phyloP scores from a whole-genome alignment of 1,284 basidiomycete genomes.

The Mycena sp. region DNA sequence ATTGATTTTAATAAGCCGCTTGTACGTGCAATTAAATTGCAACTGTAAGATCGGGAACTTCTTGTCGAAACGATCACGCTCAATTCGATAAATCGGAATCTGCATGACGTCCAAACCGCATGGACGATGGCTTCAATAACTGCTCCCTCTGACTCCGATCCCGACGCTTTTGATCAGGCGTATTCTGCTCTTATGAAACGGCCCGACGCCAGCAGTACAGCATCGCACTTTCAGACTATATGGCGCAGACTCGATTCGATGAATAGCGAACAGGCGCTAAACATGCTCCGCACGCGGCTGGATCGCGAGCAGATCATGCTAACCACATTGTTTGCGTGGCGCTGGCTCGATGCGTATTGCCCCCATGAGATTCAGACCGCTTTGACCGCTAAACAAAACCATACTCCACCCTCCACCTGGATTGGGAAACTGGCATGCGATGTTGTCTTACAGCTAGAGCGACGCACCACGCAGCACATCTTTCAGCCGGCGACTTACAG shows the following conservation, averaged over 20 bases:
- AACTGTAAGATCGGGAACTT: too few relatives aligned
- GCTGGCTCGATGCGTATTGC: constrained; percentile 18
- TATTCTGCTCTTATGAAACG: neutral
- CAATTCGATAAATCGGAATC: neutral
- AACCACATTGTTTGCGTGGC: constrained; percentile 19
- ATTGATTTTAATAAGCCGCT: too few relatives aligned
- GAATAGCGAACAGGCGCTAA: neutral
- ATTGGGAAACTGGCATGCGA: constrained; percentile 5
- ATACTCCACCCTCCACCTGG: neutral
- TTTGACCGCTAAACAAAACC: neutral
- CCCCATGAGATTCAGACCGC: neutral
- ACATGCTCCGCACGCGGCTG: constrained; percentile 3
- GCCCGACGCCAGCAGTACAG: neutral
- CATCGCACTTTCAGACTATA: neutral
- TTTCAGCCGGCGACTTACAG: neutral
- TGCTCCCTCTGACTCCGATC: neutral
- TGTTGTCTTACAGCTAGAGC: neutral
- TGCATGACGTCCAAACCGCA: neutral
- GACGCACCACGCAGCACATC: neutral
- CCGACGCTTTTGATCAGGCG: neutral
- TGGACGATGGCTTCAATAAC: neutral
- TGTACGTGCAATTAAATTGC: too few relatives aligned
- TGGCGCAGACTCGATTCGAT: constrained; percentile 3
- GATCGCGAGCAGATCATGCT: constrained; percentile 25
- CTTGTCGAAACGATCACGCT: neutral